Conservation (phyloP, 2,329 filamentous ascomycete genomes). For the Esteya vermicola region DNA sequence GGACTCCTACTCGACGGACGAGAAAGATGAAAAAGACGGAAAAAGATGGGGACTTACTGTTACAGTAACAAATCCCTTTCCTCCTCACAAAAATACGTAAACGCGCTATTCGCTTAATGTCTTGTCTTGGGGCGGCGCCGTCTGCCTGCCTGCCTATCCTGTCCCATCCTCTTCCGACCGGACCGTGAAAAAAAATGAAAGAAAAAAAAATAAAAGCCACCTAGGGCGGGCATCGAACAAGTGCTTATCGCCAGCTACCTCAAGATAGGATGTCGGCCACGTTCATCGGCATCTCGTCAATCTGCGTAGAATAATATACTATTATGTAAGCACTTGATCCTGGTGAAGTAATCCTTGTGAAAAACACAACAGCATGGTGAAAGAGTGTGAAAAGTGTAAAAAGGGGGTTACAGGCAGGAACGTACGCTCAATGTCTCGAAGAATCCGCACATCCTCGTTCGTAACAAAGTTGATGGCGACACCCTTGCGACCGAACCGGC, state of each 20-base stretch:
- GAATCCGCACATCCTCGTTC: constrained; percentile 91
- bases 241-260: not conserved
- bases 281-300: constrained; percentile 99
- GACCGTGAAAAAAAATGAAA: too few species aligned
- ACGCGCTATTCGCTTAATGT: not conserved
- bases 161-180: too few species aligned
- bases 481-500: constrained; percentile 93
- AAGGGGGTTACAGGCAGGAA: constrained; percentile 10
- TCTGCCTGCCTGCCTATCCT: too few species aligned
- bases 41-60: not conserved
- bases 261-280: constrained; percentile 44
- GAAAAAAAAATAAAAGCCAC: too few species aligned
- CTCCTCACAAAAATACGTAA: not conserved
- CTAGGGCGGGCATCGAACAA: too few species aligned
- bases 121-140: not conserved
- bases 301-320: constrained; percentile 94
- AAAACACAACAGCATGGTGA: not conserved
- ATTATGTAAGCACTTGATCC: not conserved
- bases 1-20: too few species aligned
- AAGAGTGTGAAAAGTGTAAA: not conserved
- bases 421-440: constrained; percentile 89
- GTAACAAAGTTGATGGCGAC: constrained; percentile 99
- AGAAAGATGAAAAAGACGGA: too few species aligned
- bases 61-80: constrained; percentile 1
- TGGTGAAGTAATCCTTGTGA: not conserved